Conservation (phyloP, 371 early-diverging fungal species). For the Circinella umbellata region DNA sequence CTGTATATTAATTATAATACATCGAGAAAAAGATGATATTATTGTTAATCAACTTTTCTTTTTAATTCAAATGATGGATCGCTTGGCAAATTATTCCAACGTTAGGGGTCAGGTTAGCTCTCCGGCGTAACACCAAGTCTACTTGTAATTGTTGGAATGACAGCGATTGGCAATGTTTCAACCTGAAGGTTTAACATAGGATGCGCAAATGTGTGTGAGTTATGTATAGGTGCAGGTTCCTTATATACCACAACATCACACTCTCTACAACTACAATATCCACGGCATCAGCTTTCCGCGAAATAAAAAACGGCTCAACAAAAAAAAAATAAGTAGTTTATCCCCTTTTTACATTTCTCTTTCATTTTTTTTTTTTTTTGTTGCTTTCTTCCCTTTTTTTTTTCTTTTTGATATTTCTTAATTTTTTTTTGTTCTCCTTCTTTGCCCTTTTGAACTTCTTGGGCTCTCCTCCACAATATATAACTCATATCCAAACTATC, state of each 20-base stretch:
- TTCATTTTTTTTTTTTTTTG: constrained; percentile 13
- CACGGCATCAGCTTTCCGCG: constrained; percentile 10
- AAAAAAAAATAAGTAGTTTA: constrained; percentile 6
- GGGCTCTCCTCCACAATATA: no score
- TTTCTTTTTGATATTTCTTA: constrained; percentile 6
- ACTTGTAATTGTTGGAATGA: constrained; percentile 15
- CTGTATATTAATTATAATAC: no score
- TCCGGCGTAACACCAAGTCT: constrained; percentile 23
- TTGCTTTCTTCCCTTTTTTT: constrained; percentile 18
- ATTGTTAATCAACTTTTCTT: no score
- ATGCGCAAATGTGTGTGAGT: constrained; percentile 20
- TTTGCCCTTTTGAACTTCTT: background rate
- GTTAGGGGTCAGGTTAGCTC: constrained; percentile 24
- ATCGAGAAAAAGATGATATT: no score
- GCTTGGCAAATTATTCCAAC: constrained; percentile 5
- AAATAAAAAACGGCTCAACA: constrained; percentile 15
- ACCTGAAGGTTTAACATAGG: constrained; percentile 21
- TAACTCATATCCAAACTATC: no score
- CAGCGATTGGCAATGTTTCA: constrained; percentile 35
- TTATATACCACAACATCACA: background rate
- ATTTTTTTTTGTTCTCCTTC: background rate
- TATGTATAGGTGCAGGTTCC: constrained; percentile 11
- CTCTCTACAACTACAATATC: background rate
- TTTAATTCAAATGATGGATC: background rate
- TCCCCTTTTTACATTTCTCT: constrained; percentile 17